Conservation (phyloP, 768 basidiomycete species). For the Fomitopsis serialis region DNA sequence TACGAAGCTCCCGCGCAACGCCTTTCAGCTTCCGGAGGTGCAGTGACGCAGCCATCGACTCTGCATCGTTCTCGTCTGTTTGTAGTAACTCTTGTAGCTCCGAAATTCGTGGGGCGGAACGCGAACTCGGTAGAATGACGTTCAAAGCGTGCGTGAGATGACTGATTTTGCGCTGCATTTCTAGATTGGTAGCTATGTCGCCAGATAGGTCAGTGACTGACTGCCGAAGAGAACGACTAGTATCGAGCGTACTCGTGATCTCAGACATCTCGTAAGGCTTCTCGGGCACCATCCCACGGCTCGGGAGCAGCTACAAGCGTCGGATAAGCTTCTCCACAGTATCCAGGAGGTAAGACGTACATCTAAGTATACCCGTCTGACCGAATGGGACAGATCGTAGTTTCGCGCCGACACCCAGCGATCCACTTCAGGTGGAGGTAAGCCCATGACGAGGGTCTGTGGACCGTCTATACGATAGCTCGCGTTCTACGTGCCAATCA, state of each 20-base stretch:
- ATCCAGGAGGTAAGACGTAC: constrained; percentile 18
- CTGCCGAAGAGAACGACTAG: too few species aligned
- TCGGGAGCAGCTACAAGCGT: constrained; percentile 36
- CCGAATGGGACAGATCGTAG: constrained; percentile 37
- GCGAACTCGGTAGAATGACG: constrained; percentile 33
- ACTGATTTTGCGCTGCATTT: constrained; percentile 32
- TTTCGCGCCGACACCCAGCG: constrained; percentile 33
- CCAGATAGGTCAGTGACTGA: too few species aligned
- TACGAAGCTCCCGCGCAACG: constrained; percentile 28
- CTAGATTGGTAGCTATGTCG: constrained; percentile 21
- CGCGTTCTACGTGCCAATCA: constrained; percentile 31
- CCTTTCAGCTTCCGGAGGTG: constrained; percentile 34
- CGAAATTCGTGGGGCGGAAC: constrained; percentile 25
- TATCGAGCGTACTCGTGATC: too few species aligned
- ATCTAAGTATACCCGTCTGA: constrained; percentile 31
- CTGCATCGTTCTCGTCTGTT: constrained; percentile 17
- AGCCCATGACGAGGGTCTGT: constrained; percentile 37
- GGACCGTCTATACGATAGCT: constrained; percentile 36
- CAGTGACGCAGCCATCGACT: constrained; percentile 12
- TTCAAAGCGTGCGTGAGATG: constrained; percentile 36
- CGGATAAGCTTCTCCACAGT: too few species aligned
- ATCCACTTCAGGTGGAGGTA: constrained; percentile 34
- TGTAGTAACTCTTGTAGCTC: constrained; percentile 26
- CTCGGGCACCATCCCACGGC: constrained; percentile 25
- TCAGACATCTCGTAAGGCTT: constrained; percentile 6